Evolutionary conservation across 345 rosid species (phyloP).

Genomic region (Dimocarpus longan): DNA sequence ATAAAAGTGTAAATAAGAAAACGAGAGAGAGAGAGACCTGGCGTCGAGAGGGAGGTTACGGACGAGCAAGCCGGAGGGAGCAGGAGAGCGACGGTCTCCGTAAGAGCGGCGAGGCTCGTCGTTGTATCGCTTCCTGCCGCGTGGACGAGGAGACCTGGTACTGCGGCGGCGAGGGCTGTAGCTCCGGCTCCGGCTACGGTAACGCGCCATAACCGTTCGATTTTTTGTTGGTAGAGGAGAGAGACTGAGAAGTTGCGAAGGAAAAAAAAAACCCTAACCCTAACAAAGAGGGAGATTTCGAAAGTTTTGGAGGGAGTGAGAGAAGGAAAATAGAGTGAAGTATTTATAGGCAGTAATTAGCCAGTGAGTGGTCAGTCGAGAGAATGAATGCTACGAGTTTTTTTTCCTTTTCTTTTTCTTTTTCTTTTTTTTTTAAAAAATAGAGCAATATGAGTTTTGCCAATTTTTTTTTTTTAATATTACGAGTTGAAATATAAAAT

Average conservation of each 20-base stretch:
- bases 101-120: constrained; percentile 59
- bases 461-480: no score
- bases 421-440: no score
- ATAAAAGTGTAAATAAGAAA: neutral
- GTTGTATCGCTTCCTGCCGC: constrained; percentile 60
- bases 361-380: no score
- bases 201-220: constrained; percentile 50
- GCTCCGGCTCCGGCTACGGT: constrained; percentile 79
- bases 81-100: constrained; percentile 77
- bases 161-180: constrained; percentile 81
- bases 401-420: no score
- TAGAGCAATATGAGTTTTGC: no score
- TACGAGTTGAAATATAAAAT: no score
- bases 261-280: constrained; percentile 37
- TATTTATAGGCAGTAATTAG: neutral
- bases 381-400: no score
- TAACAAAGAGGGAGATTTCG: constrained; percentile 16
- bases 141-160: constrained; percentile 51
- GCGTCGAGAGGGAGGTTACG: constrained; percentile 95
- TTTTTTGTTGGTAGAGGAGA: neutral
- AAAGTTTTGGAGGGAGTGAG: constrained; percentile 39
- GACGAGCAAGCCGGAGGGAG: constrained; percentile 87
- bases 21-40: constrained; percentile 41
- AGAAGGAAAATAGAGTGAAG: neutral
- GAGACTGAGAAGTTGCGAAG: neutral